Percentiles rank a stretch among this genome's conserved stretches.
These are phyloP conservation scores for Avena insularis DNA, from an alignment of 176 grass and related monocot genomes.

Conservation along the genomic window DNA sequence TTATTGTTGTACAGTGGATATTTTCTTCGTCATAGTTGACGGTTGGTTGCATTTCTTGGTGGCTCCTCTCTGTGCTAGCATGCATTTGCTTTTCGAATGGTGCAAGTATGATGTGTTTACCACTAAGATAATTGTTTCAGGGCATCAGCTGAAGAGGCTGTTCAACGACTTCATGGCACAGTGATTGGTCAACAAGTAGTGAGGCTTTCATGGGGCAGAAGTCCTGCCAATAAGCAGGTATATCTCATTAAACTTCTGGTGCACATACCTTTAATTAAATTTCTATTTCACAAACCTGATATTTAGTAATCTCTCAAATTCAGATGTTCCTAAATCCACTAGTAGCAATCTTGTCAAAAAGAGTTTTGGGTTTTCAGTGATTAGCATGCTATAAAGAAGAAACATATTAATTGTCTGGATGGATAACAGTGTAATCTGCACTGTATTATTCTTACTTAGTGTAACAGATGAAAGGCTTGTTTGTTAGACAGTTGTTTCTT, in stretches of 20 bases:
- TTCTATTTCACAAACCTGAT: conserved; percentile 7
- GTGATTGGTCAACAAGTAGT: conserved; percentile 91
- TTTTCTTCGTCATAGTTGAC: conserved; percentile 7
- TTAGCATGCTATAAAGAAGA: conserved; percentile 32
- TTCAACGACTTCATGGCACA: conserved; percentile 93
- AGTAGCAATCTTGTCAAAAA: background rate
- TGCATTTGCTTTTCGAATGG: conserved; percentile 17
- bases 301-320: background rate
- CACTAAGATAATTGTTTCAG: conserved; percentile 47
- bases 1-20: background rate
- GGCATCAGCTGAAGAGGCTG: conserved; percentile 92
- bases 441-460: conserved; percentile 24
- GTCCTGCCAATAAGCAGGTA: conserved; percentile 89
- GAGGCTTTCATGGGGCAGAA: conserved; percentile 97
- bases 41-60: conserved; percentile 12
- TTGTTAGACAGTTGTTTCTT: conserved; percentile 25
- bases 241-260: conserved; percentile 24
- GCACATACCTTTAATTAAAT: background rate
- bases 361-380: background rate
- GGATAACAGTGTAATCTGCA: background rate
- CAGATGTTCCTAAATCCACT: conserved; percentile 3
- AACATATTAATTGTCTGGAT: background rate
- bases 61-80: conserved; percentile 8
- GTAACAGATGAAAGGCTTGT: conserved; percentile 18
- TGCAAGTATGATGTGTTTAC: conserved; percentile 16